Conservation (phyloP, 169 alveolate species). For the Theileria parva region DNA sequence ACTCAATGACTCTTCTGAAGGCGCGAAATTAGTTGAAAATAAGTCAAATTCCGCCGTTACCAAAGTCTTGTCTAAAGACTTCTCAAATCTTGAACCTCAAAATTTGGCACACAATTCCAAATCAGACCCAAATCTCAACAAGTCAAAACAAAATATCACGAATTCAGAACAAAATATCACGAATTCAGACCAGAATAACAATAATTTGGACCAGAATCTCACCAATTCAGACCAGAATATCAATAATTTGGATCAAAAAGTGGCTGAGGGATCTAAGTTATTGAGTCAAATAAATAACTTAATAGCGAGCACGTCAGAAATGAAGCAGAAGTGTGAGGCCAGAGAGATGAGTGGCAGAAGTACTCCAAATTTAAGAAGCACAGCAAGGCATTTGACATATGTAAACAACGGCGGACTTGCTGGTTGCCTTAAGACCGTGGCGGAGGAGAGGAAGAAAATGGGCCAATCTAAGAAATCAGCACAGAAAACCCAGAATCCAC, state of each 20-base stretch:
- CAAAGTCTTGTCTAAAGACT: background rate
- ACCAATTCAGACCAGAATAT: background rate
- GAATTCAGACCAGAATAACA: background rate
- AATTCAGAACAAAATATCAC: background rate
- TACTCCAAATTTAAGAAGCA: constrained; percentile 30
- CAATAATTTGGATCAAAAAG: background rate
- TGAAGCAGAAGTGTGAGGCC: constrained; percentile 7
- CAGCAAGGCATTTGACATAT: constrained; percentile 44
- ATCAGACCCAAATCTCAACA: background rate
- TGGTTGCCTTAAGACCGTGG: constrained; percentile 56
- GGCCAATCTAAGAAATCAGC: background rate
- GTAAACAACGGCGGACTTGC: constrained; percentile 47
- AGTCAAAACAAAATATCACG: background rate
- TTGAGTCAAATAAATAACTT: constrained; percentile 8
- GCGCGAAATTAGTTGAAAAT: background rate
- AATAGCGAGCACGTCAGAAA: constrained; percentile 20
- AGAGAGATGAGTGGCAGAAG: constrained; percentile 2
- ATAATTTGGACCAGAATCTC: background rate
- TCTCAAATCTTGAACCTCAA: background rate
- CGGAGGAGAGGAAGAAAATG: constrained; percentile 50
- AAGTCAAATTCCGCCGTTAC: background rate
- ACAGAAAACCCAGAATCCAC: constrained; percentile 8
- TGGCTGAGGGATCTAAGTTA: background rate
- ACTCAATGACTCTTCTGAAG: background rate
- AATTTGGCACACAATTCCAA: background rate